These are phyloP conservation scores for Spergularia azorica DNA, from an alignment of 179 eudicot genomes.

Conservation along the genomic window DNA sequence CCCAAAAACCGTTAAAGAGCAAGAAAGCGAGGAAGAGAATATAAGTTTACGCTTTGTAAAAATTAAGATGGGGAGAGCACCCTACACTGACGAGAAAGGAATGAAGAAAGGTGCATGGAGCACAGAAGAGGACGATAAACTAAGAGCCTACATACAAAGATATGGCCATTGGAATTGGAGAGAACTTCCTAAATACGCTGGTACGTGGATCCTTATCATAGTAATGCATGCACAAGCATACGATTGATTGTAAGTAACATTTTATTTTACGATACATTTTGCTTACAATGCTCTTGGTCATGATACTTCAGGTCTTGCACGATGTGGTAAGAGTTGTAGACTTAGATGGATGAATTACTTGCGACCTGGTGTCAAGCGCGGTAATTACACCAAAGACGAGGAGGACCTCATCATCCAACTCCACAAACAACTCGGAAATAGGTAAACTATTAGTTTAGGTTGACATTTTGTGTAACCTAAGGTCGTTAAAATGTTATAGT, in stretches of 20 bases:
- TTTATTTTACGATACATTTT: too few relatives aligned
- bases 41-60: too few relatives aligned
- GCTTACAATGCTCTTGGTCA: too few relatives aligned
- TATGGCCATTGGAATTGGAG: slow-evolving; percentile 8
- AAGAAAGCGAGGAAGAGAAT: too few relatives aligned
- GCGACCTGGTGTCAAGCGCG: slow-evolving; percentile 10
- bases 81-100: neutral
- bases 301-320: neutral
- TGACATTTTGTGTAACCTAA: neutral
- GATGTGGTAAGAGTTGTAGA: slow-evolving; percentile 19
- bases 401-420: slow-evolving; percentile 14
- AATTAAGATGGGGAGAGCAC: slow-evolving; percentile 11
- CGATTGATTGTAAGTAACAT: too few relatives aligned
- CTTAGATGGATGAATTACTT: slow-evolving; percentile 18
- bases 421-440: slow-evolving; percentile 11
- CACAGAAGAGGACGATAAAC: slow-evolving; percentile 10
- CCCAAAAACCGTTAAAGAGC: too few relatives aligned
- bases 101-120: slow-evolving; percentile 17
- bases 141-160: slow-evolving; percentile 12
- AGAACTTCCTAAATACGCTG: slow-evolving; percentile 2
- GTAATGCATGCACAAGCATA: too few relatives aligned
- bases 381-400: slow-evolving; percentile 1
- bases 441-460: neutral
- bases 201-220: too few relatives aligned
- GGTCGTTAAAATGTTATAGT: neutral